phyloP scores from a whole-genome alignment of 176 grass and related monocot genomes.

The Zizania latifolia region DNA sequence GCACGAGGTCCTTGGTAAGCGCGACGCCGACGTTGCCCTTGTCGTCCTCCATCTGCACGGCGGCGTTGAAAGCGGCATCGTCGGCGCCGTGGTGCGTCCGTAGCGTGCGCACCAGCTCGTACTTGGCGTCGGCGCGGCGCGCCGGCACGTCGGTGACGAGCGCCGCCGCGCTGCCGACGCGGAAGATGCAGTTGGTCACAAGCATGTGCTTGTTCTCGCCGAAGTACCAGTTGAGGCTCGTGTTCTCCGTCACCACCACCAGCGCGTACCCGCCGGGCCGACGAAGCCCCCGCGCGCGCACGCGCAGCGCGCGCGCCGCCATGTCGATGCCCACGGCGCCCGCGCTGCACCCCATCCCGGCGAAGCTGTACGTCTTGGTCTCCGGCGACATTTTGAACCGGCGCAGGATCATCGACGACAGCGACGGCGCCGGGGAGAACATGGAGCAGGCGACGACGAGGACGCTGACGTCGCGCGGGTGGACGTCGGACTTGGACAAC shows the following conservation, averaged over 20 bases:
- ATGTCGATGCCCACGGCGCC: constrained; percentile 57
- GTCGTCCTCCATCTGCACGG: constrained; percentile 78
- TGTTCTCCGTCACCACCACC: constrained; percentile 84
- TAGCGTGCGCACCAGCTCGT: constrained; percentile 72
- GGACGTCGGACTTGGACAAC: constrained; percentile 55
- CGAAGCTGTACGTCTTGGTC: constrained; percentile 57
- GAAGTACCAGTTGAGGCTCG: constrained; percentile 87
- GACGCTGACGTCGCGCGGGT: constrained; percentile 29
- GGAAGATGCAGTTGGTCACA: constrained; percentile 95
- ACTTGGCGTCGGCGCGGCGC: constrained; percentile 41
- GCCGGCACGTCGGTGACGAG: constrained; percentile 53
- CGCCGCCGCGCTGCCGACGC: constrained; percentile 57
- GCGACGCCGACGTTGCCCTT: constrained; percentile 64
- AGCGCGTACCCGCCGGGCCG: constrained; percentile 50
- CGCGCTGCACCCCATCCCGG: constrained; percentile 83
- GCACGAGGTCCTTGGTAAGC: constrained; percentile 73
- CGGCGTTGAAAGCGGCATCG: constrained; percentile 50
- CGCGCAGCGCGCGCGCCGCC: constrained; percentile 46
- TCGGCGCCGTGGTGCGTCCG: constrained; percentile 81
- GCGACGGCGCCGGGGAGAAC: constrained; percentile 57
- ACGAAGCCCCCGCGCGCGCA: background rate
- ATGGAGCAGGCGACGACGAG: constrained; percentile 75
- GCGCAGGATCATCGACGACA: constrained; percentile 46
- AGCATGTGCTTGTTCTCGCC: constrained; percentile 88
- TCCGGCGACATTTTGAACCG: constrained; percentile 36